Base-by-base conservation (phyloP, 2,329 filamentous ascomycete species). In the Neoarthrinium moseri region DNA sequence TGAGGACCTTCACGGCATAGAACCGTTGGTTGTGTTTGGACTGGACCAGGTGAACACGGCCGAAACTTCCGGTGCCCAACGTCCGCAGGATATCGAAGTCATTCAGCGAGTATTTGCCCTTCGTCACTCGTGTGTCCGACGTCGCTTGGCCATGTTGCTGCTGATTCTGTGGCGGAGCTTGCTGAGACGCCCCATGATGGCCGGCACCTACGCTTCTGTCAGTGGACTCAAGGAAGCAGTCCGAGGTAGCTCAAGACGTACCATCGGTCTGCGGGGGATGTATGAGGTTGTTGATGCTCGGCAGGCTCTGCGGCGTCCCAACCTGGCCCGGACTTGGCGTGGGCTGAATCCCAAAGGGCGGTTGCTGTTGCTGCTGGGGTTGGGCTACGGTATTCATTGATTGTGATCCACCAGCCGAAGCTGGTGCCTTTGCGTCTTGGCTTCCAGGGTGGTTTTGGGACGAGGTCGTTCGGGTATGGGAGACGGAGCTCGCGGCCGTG, bases 1-100 rank as follows among this genome's bases (percentile, higher is more conserved):
- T 99, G 70, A 99, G 74, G 55, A 99, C 94, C 74, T 99, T 99
- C 70, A 99, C 86, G 36, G 94, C 94, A 71, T 99, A 99, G 76
- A 91, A 99, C 51, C 94, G 86, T 71, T 95, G 89, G 69, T 99
- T 99, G 73, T 99, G 94, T 70, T 91, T 94, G 55, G 91, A 96
- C 72, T 97, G 94, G 43, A 97, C 94, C 50, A 99, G 76, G 65
- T 99, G 94, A 35, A 99, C 94, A 56, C 94, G 82, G 36, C 94
- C 94, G 70, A 99, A 99, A 68, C 91, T 96, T 62, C 94, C 94
- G 26, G 94, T 99, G 42, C 94, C 94, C 52, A 99, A 77, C 29
- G 94, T 99, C 58, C 94, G 83, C 71, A 91, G 81, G 54, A 99
- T 85, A 51, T 86, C 78, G 63, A 99, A 99, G 72, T 99, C 94